Conservation (phyloP, 2,329 filamentous ascomycete genomes). For the Gnomoniopsis sp. region DNA sequence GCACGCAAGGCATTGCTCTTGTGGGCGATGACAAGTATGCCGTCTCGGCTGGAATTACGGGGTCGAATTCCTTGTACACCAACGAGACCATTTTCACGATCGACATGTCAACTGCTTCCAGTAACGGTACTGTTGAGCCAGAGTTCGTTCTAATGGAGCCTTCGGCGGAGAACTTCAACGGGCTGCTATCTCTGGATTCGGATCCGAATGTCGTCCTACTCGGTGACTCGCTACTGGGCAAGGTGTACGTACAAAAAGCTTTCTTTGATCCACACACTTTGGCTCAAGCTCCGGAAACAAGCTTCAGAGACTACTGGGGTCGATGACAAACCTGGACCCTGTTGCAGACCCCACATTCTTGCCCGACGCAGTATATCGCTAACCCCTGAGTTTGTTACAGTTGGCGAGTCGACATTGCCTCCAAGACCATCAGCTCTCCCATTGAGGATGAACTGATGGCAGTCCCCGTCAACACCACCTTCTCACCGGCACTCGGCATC, state of each 20-base stretch:
- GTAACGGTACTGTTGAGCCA: neutral
- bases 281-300: too few relatives aligned
- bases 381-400: neutral
- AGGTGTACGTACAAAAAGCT: too few relatives aligned
- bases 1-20: neutral
- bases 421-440: neutral
- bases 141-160: constrained; percentile 6
- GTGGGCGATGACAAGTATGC: constrained; percentile 10
- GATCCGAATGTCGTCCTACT: constrained; percentile 11
- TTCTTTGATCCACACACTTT: too few relatives aligned
- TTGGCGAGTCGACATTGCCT: constrained; percentile 12
- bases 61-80: constrained; percentile 5
- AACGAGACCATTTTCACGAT: constrained; percentile 18
- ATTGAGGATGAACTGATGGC: constrained; percentile 9
- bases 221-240: constrained; percentile 9
- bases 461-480: constrained; percentile 1
- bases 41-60: constrained; percentile 7
- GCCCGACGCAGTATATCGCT: too few relatives aligned
- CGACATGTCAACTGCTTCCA: neutral
- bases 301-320: too few relatives aligned
- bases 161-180: constrained; percentile 16
- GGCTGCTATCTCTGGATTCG: constrained; percentile 9
- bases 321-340: too few relatives aligned
- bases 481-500: constrained; percentile 7
- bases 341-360: too few relatives aligned